Conservation (phyloP, 2,329 filamentous ascomycete species). For the Penicillium hesseltinei region DNA sequence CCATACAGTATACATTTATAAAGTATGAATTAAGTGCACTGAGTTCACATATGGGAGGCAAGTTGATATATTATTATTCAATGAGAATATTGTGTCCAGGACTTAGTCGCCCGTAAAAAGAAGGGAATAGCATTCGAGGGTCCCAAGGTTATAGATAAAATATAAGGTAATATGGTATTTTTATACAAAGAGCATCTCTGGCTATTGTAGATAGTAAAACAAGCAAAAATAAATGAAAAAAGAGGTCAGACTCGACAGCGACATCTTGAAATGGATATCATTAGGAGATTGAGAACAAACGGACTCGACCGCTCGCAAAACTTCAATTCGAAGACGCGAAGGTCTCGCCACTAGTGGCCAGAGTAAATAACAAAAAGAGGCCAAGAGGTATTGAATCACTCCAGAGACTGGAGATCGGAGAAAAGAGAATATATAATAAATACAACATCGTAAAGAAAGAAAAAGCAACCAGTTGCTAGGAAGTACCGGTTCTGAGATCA, state of each 20-base stretch:
- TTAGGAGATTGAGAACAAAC: not conserved
- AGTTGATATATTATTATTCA: too few species aligned
- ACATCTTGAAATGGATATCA: not conserved
- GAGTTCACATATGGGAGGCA: too few species aligned
- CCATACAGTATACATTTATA: too few species aligned
- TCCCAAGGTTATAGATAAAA: not conserved
- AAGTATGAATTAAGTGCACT: too few species aligned
- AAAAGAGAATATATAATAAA: constrained; percentile 2
- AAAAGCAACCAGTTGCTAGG: not conserved
- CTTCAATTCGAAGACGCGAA: not conserved
- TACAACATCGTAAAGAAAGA: constrained; percentile 1
- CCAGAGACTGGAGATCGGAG: not conserved
- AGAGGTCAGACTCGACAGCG: not conserved
- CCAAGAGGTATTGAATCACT: constrained; percentile 9
- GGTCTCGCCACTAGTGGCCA: not conserved
- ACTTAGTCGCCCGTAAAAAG: too few species aligned
- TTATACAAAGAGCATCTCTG: not conserved
- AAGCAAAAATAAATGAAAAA: not conserved
- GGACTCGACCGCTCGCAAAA: not conserved
- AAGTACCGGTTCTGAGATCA: not conserved
- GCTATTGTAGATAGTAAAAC: not conserved
- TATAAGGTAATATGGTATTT: not conserved
- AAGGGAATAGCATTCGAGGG: too few species aligned
- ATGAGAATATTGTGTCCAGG: too few species aligned
- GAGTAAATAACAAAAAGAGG: constrained; percentile 9